Conservation (phyloP, 2,329 filamentous ascomycete genomes). For the Penicillium italicum region DNA sequence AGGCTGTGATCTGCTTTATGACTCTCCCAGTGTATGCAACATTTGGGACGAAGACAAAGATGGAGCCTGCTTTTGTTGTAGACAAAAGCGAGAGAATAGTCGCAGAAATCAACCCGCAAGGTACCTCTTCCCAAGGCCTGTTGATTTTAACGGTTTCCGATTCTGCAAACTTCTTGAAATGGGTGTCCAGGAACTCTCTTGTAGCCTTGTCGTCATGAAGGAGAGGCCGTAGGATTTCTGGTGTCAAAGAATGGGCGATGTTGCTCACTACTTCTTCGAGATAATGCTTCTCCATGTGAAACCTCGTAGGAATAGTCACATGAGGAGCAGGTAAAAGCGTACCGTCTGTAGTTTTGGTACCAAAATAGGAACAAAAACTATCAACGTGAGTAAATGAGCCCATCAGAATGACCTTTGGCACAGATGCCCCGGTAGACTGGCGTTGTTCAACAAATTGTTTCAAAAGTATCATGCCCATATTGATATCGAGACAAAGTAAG, state of each 20-base stretch:
- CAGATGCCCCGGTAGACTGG: conserved; percentile 26
- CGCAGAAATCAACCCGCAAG: conserved; percentile 43
- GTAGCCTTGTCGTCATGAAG: conserved; percentile 12
- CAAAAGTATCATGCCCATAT: conserved; percentile 47
- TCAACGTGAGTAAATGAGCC: conserved; percentile 48
- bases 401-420: conserved; percentile 49
- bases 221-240: conserved; percentile 13
- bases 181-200: conserved; percentile 6
- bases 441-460: conserved; percentile 43
- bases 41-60: conserved; percentile 51
- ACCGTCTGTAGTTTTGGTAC: conserved; percentile 29
- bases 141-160: neutral
- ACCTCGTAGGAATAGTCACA: conserved; percentile 45
- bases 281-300: conserved; percentile 43
- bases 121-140: conserved; percentile 20
- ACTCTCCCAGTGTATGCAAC: conserved; percentile 38
- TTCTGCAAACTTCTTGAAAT: conserved; percentile 1
- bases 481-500: conserved; percentile 45
- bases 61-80: conserved; percentile 43
- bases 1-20: conserved; percentile 28
- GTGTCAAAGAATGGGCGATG: conserved; percentile 24
- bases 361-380: conserved; percentile 47
- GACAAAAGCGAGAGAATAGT: conserved; percentile 47
- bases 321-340: conserved; percentile 37
- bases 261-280: conserved; percentile 40